phyloP scores from a whole-genome alignment of 164 flowering plant genomes.

The Annona squamosa region DNA sequence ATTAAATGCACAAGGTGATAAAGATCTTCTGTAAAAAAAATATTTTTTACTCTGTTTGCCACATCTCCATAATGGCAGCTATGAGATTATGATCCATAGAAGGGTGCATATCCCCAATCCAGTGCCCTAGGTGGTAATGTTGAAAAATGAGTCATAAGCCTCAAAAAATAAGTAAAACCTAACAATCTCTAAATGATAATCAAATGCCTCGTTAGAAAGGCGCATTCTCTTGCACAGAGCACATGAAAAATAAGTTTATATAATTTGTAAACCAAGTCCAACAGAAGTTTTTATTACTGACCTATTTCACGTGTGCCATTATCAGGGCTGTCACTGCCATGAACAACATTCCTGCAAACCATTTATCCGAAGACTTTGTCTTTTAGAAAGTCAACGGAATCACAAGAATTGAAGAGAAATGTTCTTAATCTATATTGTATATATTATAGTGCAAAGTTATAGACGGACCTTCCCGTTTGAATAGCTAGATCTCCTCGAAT shows the following conservation, averaged over 20 bases:
- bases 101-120: no score
- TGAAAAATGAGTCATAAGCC: no score
- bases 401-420: neutral
- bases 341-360: constrained; percentile 80
- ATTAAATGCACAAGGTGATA: no score
- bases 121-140: no score
- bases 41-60: no score
- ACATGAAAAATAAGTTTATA: neutral
- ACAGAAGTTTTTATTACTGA: constrained; percentile 14
- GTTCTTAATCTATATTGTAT: neutral
- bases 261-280: neutral
- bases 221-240: neutral
- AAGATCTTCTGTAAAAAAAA: no score
- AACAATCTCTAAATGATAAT: neutral
- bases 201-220: neutral
- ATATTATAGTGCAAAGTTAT: neutral
- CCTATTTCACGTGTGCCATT: constrained; percentile 96
- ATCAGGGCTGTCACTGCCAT: constrained; percentile 98
- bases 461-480: constrained; percentile 83
- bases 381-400: neutral
- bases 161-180: no score
- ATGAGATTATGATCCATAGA: no score
- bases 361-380: constrained; percentile 9
- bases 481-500: constrained; percentile 96
- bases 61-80: no score